A percentile compares a stretch with the other conserved stretches of the same genome.
These are phyloP conservation scores for Vaccinium vitisidaea DNA, from an alignment of 148 eudicot genomes.

Conservation along the genomic window DNA sequence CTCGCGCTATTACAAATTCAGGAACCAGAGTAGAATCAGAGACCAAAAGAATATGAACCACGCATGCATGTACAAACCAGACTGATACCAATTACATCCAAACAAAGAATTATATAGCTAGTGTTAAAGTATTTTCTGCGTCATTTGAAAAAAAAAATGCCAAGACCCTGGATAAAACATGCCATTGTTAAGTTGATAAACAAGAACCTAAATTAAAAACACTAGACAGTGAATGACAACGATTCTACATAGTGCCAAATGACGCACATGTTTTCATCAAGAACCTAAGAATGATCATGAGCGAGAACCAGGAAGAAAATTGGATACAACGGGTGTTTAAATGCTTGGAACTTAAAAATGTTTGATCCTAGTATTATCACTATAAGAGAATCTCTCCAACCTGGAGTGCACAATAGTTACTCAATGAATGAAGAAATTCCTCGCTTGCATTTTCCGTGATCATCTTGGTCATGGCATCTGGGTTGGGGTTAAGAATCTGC, in stretches of 20 bases:
- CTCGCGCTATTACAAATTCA: no score
- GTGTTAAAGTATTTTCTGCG: background rate
- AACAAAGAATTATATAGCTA: background rate
- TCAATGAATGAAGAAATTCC: constrained; percentile 81
- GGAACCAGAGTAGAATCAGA: background rate
- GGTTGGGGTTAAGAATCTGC: constrained; percentile 98
- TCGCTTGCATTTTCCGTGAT: constrained; percentile 98
- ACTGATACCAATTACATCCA: background rate
- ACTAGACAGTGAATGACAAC: background rate
- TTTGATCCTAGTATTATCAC: no score
- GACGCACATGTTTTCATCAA: background rate
- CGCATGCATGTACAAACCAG: background rate
- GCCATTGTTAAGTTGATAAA: background rate
- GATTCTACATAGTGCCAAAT: background rate
- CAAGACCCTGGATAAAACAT: background rate
- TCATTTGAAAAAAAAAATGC: background rate
- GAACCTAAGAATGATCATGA: background rate
- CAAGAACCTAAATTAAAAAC: no score
- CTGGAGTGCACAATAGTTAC: constrained; percentile 99
- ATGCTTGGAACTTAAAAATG: background rate
- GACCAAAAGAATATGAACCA: background rate
- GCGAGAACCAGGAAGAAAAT: background rate
- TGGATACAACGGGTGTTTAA: background rate
- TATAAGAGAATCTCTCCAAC: constrained; percentile 25
- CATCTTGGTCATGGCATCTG: constrained; percentile 98